phyloP scores from a whole-genome alignment of 23 red algal species.

The Gracilaria caudata region DNA sequence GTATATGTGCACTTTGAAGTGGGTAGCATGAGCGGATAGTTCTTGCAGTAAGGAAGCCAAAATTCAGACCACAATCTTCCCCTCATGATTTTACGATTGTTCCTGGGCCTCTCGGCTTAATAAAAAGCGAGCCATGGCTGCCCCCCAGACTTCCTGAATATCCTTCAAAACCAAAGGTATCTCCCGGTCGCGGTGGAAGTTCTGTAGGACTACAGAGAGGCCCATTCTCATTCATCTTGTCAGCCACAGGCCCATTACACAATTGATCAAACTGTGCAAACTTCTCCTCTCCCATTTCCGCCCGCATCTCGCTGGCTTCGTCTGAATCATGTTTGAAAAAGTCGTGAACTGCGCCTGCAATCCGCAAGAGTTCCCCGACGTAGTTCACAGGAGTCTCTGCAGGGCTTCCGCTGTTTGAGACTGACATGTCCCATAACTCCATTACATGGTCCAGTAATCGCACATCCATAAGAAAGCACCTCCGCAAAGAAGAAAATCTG shows the following conservation, averaged over 20 bases:
- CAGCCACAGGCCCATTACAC: slow-evolving; percentile 62
- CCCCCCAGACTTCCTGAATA: slow-evolving; percentile 27
- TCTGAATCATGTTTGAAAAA: slow-evolving; percentile 57
- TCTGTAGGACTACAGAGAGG: slow-evolving; percentile 48
- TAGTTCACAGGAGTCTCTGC: slow-evolving; percentile 53
- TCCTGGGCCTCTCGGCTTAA: slow-evolving; percentile 16
- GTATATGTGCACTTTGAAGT: slow-evolving; percentile 24
- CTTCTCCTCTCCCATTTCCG: slow-evolving; percentile 39
- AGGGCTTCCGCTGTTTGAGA: not conserved
- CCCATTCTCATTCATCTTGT: slow-evolving; percentile 62
- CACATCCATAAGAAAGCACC: slow-evolving; percentile 61
- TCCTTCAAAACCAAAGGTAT: slow-evolving; percentile 51
- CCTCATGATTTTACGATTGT: slow-evolving; percentile 7
- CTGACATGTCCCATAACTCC: slow-evolving; percentile 53
- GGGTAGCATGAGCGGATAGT: not conserved
- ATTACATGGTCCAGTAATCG: slow-evolving; percentile 53
- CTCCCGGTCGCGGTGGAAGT: slow-evolving; percentile 50
- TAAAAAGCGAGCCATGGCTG: slow-evolving; percentile 53
- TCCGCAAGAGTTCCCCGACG: slow-evolving; percentile 55
- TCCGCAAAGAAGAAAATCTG: slow-evolving; percentile 21
- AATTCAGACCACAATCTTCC: not conserved
- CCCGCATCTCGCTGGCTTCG: slow-evolving; percentile 39
- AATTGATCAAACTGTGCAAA: slow-evolving; percentile 31
- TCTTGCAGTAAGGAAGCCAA: not conserved
- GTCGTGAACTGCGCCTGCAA: slow-evolving; percentile 49